phyloP scores from a whole-genome alignment of 805 yeast genomes.

The Saccharomycopsis guyanensis region DNA sequence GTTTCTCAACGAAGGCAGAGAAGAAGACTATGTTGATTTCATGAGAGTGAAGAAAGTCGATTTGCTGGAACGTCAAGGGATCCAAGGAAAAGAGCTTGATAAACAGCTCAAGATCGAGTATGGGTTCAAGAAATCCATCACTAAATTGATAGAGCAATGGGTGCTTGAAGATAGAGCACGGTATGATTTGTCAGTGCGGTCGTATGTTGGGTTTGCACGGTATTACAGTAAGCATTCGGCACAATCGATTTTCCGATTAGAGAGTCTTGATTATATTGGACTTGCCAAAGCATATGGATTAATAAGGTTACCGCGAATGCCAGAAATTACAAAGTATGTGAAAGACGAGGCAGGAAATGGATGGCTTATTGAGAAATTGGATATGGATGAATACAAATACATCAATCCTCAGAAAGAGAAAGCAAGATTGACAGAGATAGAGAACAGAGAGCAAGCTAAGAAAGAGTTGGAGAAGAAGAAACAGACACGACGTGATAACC shows the following conservation, averaged over 20 bases:
- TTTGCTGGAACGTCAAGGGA: constrained; percentile 36
- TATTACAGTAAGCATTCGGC: constrained; percentile 87
- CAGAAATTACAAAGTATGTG: constrained; percentile 59
- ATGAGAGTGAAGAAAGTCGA: constrained; percentile 63
- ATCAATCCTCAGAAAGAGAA: constrained; percentile 54
- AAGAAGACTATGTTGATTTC: constrained; percentile 74
- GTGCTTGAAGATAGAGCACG: constrained; percentile 65
- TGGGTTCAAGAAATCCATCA: constrained; percentile 21
- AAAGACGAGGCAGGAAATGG: constrained; percentile 49
- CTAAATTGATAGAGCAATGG: constrained; percentile 39
- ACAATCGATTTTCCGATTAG: constrained; percentile 74
- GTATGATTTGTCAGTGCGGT: constrained; percentile 71
- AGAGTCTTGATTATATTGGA: constrained; percentile 61
- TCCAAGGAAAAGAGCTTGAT: constrained; percentile 24
- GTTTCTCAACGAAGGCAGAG: constrained; percentile 66
- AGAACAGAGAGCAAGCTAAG: constrained; percentile 26
- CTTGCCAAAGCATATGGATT: constrained; percentile 74
- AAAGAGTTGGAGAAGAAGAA: constrained; percentile 32
- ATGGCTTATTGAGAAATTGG: constrained; percentile 58
- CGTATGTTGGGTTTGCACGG: constrained; percentile 77
- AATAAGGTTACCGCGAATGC: constrained; percentile 86
- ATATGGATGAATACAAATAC: constrained; percentile 62
- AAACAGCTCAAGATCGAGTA: constrained; percentile 20
- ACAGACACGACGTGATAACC: constrained; percentile 39
- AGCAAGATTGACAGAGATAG: constrained; percentile 30